Conservation (phyloP, 169 alveolate species). For the Eimeria mitis region DNA sequence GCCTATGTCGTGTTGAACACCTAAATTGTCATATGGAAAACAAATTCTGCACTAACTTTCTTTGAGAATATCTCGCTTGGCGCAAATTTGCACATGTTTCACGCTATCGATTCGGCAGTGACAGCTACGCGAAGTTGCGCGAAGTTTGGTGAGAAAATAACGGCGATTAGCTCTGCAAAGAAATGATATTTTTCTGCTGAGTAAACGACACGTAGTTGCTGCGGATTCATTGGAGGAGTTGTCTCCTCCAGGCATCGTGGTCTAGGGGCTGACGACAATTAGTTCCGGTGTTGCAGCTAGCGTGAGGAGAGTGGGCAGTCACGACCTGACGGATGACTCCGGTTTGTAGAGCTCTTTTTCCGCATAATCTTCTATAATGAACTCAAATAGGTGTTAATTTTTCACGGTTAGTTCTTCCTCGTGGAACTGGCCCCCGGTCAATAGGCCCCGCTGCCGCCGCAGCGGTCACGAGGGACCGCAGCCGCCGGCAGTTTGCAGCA, state of each 20-base stretch:
- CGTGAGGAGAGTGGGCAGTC: constrained; percentile 34
- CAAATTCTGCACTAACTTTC: background rate
- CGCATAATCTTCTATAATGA: background rate
- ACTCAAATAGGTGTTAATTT: constrained; percentile 14
- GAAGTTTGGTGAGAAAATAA: background rate
- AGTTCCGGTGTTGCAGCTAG: constrained; percentile 67
- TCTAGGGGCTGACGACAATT: constrained; percentile 62
- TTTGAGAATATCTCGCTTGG: no score
- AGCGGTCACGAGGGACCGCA: constrained; percentile 12
- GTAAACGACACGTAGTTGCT: background rate
- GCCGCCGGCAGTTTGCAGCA: constrained; percentile 45
- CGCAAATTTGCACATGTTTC: background rate
- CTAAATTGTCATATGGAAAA: background rate
- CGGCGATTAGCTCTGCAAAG: background rate
- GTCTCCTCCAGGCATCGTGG: constrained; percentile 16
- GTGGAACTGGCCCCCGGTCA: background rate
- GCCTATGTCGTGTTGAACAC: background rate
- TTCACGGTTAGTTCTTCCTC: constrained; percentile 30
- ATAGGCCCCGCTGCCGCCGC: constrained; percentile 53
- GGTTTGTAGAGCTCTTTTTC: background rate
- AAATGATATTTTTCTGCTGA: background rate
- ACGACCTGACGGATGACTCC: constrained; percentile 3
- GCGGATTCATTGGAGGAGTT: background rate
- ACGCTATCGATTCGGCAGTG: constrained; percentile 17
- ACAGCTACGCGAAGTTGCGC: background rate